phyloP scores from a whole-genome alignment of 2,329 filamentous ascomycete genomes.

The Knoxdaviesia capensis region DNA sequence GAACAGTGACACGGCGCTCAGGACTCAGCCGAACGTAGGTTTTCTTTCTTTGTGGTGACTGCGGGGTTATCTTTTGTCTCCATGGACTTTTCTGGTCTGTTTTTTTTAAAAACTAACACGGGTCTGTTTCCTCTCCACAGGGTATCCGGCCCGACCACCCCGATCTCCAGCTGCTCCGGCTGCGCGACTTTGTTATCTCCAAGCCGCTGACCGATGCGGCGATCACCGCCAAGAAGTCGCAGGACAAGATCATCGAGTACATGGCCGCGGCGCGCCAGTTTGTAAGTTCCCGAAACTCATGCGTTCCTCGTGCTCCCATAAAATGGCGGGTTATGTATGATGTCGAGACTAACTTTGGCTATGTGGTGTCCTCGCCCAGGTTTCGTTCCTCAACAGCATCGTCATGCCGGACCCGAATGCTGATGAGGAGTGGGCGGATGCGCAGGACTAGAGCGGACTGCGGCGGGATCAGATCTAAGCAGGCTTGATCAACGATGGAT shows the following conservation, averaged over 20 bases:
- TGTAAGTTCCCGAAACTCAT: no score
- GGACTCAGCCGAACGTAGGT: constrained; percentile 66
- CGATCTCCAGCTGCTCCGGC: constrained; percentile 62
- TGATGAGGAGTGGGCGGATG: constrained; percentile 19
- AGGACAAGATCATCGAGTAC: constrained; percentile 43
- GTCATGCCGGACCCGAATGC: constrained; percentile 49
- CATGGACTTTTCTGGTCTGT: not conserved
- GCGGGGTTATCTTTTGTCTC: not conserved
- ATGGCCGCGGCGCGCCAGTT: constrained; percentile 55
- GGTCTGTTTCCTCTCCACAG: not conserved
- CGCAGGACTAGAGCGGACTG: constrained; percentile 11
- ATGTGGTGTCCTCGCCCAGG: constrained; percentile 17
- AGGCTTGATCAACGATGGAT: no score
- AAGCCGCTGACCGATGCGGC: constrained; percentile 45
- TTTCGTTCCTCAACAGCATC: constrained; percentile 50
- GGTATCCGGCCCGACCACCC: constrained; percentile 35
- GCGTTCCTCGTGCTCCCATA: constrained; percentile 2
- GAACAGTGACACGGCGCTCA: constrained; percentile 59
- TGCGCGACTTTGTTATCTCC: constrained; percentile 60
- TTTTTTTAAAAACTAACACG: no score
- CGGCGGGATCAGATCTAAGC: not conserved
- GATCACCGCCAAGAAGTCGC: constrained; percentile 38
- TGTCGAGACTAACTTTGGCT: constrained; percentile 6
- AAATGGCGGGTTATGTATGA: no score
- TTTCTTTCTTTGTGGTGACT: not conserved